Evolutionary conservation across 2,329 filamentous ascomycete species (phyloP), one percentile per base, ranked within the genome.

Genomic region (Penicillium decumbens): DNA sequence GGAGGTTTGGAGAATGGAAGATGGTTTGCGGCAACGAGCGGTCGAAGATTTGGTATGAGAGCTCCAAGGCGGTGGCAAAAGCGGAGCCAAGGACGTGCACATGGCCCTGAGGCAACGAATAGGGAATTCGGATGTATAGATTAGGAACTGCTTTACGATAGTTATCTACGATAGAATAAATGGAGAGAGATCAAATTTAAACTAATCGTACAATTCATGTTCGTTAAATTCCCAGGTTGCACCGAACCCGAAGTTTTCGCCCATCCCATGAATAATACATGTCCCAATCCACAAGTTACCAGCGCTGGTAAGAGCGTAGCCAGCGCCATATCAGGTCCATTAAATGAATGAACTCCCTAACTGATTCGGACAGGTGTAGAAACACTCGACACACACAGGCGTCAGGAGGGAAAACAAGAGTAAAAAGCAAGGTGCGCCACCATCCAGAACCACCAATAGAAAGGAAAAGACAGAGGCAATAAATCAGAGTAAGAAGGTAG

Each of bases 201-300:
- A 60, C 50, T 63, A 63, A 59, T 65, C 62, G 56, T 65, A 65
- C 64, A 65, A 50, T 65, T 59, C 61, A 58, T 66, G 51, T 57
- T 58, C 52, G 53, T 59, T 58, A 55, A 54, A 63, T 64, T 38
- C 57, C 61, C 51, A 59, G 50, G 44, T 55, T 42, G 49, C 41
- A 57, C 54, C 54, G n/a, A 33, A 50, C 51, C 57, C 51, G 56
- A 51, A 48, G 40, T 47, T 54, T 59, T 54, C 49, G 51, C 49
- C 50, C 35, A 47, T 58, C 51, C 51, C 43, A 54, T 47, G 41
- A 50, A 60, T 60, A 54, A 58, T 61, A 60, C 58, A 62, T 52
- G 53, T 47, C 41, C 49, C 58, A 47, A 50, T 49, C 44, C 47
- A 53, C 15, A 53, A 50, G 41, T 38, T 20, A 18, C 12, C 20